phyloP scores from a whole-genome alignment of 1,284 basidiomycete species.

The Trichosporon asahii region DNA sequence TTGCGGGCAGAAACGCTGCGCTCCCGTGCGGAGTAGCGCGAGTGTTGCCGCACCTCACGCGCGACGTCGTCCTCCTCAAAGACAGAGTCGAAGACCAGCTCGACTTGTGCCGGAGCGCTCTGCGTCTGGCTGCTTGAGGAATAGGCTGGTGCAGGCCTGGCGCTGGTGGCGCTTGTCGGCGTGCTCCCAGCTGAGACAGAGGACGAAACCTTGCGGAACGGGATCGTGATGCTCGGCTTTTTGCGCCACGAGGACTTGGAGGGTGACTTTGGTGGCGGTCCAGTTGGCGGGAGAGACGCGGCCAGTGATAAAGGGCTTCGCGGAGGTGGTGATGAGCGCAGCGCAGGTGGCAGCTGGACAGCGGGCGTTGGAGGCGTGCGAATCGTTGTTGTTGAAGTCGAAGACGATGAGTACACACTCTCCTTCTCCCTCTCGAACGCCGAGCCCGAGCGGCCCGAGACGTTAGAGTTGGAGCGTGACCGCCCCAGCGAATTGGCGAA shows the following conservation, averaged over 20 bases:
- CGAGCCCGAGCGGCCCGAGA: not conserved
- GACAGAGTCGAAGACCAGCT: not conserved
- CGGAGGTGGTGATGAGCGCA: not conserved
- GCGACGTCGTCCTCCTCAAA: conserved; percentile 6
- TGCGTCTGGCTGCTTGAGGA: not conserved
- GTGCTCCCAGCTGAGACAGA: not conserved
- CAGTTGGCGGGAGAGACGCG: not conserved
- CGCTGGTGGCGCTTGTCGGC: not conserved
- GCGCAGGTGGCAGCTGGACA: not conserved
- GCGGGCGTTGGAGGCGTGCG: not conserved
- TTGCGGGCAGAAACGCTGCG: not conserved
- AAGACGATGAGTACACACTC: not conserved
- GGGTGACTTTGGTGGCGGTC: not conserved
- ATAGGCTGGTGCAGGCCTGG: not conserved
- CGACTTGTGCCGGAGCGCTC: not conserved
- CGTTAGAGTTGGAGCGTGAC: not conserved
- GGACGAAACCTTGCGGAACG: not conserved
- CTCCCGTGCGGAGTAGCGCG: not conserved
- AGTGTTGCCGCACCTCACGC: not conserved
- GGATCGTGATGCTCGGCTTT: conserved; percentile 1
- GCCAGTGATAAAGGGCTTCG: not conserved
- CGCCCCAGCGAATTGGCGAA: not conserved
- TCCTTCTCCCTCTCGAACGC: conserved; percentile 5
- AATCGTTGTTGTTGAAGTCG: not conserved
- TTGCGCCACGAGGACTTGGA: not conserved